phyloP scores from a whole-genome alignment of 2,329 filamentous ascomycete species.

The Sclerotinia nivalis region DNA sequence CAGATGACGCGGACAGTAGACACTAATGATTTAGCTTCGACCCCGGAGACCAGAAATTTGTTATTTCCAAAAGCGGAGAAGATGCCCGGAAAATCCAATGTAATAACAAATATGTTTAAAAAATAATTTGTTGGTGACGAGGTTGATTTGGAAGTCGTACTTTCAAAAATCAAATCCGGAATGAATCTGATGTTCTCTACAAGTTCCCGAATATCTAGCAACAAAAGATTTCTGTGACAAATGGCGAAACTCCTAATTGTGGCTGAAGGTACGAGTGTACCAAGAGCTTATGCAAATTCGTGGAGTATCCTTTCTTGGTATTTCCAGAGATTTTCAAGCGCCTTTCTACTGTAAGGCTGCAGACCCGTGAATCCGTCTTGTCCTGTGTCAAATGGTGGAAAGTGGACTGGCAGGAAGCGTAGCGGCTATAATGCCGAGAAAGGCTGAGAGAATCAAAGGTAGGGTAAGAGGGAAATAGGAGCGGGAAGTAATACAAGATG shows the following conservation, averaged over 20 bases:
- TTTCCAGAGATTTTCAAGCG: slow-evolving; percentile 15
- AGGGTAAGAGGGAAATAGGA: background rate
- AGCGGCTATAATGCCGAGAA: background rate
- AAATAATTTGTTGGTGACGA: background rate
- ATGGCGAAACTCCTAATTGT: slow-evolving; percentile 17
- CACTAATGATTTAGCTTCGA: slow-evolving; percentile 26
- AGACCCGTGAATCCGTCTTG: background rate
- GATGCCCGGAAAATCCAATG: background rate
- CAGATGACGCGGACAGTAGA: slow-evolving; percentile 30
- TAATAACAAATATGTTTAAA: background rate
- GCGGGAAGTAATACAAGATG: background rate
- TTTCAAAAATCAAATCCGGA: slow-evolving; percentile 8
- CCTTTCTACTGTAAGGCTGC: slow-evolving; percentile 19
- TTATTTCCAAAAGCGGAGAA: background rate
- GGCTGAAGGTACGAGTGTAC: slow-evolving; percentile 1
- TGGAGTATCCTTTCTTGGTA: slow-evolving; percentile 19
- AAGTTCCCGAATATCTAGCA: background rate
- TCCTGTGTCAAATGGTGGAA: slow-evolving; percentile 5
- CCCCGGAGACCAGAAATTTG: slow-evolving; percentile 14
- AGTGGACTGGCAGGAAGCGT: background rate
- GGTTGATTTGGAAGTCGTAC: background rate
- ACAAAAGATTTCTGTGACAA: slow-evolving; percentile 4
- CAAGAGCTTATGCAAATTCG: slow-evolving; percentile 1
- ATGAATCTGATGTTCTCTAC: slow-evolving; percentile 4
- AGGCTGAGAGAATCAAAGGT: background rate